phyloP scores from a whole-genome alignment of 345 rosid genomes.

The Camelina neglecta region DNA sequence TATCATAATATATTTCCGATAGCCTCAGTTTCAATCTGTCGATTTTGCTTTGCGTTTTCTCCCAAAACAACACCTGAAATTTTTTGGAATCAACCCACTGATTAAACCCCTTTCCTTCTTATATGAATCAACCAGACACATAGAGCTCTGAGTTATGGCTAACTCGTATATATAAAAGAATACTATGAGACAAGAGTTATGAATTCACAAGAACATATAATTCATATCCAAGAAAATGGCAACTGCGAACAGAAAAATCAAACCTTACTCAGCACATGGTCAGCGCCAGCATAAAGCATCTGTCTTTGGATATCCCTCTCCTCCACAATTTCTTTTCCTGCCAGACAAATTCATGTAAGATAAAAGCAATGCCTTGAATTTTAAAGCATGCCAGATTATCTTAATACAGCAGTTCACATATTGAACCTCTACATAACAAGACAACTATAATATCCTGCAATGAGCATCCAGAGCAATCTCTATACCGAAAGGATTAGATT shows the following conservation, averaged over 20 bases:
- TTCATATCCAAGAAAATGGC: constrained; percentile 21
- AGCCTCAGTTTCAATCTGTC: constrained; percentile 69
- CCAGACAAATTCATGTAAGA: constrained; percentile 16
- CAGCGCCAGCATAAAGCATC: constrained; percentile 69
- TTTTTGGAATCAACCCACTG: constrained; percentile 29
- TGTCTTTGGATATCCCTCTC: constrained; percentile 54
- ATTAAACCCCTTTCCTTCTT: not conserved
- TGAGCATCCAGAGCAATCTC: too few relatives aligned
- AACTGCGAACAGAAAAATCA: constrained; percentile 37
- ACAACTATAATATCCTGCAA: not conserved
- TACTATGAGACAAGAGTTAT: constrained; percentile 5
- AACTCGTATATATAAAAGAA: not conserved
- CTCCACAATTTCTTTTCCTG: constrained; percentile 79
- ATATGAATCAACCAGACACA: constrained; percentile 19
- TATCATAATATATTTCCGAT: constrained; percentile 68
- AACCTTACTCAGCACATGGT: constrained; percentile 83
- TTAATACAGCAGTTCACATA: constrained; percentile 19
- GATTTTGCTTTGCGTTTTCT: constrained; percentile 58
- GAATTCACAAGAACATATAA: not conserved
- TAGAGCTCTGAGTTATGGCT: not conserved
- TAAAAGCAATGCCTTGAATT: not conserved
- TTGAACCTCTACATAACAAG: constrained; percentile 11
- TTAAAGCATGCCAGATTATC: constrained; percentile 2
- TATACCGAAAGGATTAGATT: too few relatives aligned
- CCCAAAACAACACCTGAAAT: constrained; percentile 77